phyloP scores from a whole-genome alignment of 129 eudicot genomes.

The Cynara cardunculus region DNA sequence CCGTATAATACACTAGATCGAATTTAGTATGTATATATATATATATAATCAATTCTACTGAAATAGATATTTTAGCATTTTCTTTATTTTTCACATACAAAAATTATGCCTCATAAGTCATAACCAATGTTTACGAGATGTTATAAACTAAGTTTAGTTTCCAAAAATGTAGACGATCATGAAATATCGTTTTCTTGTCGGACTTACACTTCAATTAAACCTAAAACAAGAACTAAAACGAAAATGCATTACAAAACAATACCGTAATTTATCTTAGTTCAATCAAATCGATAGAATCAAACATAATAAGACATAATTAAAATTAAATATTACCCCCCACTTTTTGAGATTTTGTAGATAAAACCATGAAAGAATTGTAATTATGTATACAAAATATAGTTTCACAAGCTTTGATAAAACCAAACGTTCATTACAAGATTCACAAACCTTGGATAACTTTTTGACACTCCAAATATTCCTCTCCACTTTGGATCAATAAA shows the following conservation, averaged over 20 bases:
- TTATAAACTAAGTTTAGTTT: not conserved
- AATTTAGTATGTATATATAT: too few species aligned
- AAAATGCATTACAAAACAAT: not conserved
- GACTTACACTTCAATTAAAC: not conserved
- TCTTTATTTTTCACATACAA: not conserved
- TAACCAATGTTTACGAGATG: not conserved
- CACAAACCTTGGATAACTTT: constrained; percentile 7
- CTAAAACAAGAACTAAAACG: not conserved
- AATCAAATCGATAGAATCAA: not conserved
- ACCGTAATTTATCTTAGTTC: not conserved
- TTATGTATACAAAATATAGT: constrained; percentile 14
- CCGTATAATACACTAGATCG: too few species aligned
- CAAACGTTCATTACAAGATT: constrained; percentile 27
- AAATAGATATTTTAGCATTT: not conserved
- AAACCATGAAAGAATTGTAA: not conserved
- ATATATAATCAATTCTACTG: too few species aligned
- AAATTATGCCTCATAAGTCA: not conserved
- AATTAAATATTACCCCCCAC: not conserved
- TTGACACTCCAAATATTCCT: constrained; percentile 24
- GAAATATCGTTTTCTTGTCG: not conserved
- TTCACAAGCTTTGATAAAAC: constrained; percentile 8
- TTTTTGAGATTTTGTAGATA: constrained; percentile 9
- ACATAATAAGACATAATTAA: constrained; percentile 12
- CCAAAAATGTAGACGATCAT: not conserved
- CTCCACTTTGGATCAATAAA: constrained; percentile 21